Evolutionary conservation across 805 yeast genomes (phyloP).

Genomic region (Dipodascus albidus): DNA sequence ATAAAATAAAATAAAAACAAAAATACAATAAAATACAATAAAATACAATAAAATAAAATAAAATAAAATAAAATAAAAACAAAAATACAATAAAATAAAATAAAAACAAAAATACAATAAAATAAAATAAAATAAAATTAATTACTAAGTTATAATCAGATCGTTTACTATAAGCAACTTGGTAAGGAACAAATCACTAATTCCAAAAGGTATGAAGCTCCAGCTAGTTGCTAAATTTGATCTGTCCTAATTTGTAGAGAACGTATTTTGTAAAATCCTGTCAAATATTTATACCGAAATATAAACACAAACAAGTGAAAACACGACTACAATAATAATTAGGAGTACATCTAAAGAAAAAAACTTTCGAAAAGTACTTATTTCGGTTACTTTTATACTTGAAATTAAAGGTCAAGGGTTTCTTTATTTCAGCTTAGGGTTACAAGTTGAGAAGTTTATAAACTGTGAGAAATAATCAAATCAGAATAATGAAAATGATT

Average conservation of each 20-base stretch:
- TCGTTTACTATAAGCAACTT: background rate
- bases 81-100: too few species aligned
- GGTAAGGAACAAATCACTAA: conserved; percentile 2
- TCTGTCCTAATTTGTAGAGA: background rate
- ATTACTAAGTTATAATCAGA: background rate
- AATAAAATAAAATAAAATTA: background rate
- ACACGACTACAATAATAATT: background rate
- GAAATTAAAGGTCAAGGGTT: background rate
- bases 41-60: too few species aligned
- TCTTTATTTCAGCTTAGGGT: background rate
- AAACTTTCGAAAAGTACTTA: too few species aligned
- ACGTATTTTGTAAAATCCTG: background rate
- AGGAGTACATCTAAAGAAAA: conserved; percentile 1
- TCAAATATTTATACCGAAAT: background rate
- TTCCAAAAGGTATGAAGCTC: background rate
- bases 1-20: too few species aligned
- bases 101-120: too few species aligned
- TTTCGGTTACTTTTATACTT: background rate
- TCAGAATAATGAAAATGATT: too few species aligned
- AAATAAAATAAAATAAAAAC: too few species aligned
- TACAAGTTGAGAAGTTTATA: too few species aligned
- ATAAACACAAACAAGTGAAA: background rate
- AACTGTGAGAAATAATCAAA: too few species aligned
- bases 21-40: too few species aligned
- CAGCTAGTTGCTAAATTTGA: background rate